Evolutionary conservation across 306 rosid species (phyloP), one percentile per base, ranked within the genome.

Genomic region (Luffa aegyptiaca): DNA sequence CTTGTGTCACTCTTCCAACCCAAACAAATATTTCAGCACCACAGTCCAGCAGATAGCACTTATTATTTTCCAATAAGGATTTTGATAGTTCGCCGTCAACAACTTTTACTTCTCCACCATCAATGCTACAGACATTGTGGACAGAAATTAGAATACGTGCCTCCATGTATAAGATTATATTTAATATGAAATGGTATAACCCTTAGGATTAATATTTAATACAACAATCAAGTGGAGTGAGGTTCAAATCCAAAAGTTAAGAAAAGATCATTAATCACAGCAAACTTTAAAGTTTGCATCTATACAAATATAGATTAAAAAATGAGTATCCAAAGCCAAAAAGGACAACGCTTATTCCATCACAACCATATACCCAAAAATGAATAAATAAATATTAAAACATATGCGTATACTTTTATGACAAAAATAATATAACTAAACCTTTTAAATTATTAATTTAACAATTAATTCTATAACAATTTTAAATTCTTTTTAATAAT

Each of bases 1-100:
- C 89, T 86, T 93, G 99, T n/a, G 96, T 96, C 82, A 90, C 90
- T 66, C 99, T 90, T 81, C 99, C 99, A 81, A 96, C 88, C 99
- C 99, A 96, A 79, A 93, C 80, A 84, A 89, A 93, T 55, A 96
- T 84, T 88, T 93, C 99, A 46, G 92, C 86, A 66, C 99, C 99
- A 79, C 96, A 90, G 88, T 96, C 99, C 91, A 96, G 80, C 65
- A 96, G 81, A 88, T 96, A 96, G 84, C 97, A 91, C 81, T 89
- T 91, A 87, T 86, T 90, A 87, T 96, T 96, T 90, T 93, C 98
- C 87, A 96, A 80, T 82, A 88, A 75, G 83, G 94, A 91, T 76
- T 96, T 96, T 49, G 93, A 89, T 81, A 93, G 89, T 81, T 93
- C 99, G 72, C 92, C 92, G 77, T 93, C 98, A 10, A 91, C 86